phyloP scores from a whole-genome alignment of 1,284 basidiomycete species.

The Agroathelia rolfsii region DNA sequence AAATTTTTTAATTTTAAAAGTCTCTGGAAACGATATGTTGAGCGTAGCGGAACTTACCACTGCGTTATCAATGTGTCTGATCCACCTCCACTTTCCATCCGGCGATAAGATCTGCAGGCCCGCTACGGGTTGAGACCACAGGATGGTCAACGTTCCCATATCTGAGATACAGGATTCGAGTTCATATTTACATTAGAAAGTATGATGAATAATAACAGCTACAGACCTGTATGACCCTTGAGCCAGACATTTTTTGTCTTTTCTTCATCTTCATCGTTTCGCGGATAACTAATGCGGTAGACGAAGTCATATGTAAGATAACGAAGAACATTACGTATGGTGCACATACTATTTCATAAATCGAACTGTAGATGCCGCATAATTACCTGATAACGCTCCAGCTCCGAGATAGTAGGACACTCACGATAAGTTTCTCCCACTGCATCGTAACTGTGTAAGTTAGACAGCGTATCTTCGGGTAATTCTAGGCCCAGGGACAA shows the following conservation, averaged over 20 bases:
- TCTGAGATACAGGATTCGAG: constrained; percentile 33
- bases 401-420: too few relatives aligned
- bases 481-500: constrained; percentile 22
- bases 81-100: constrained; percentile 48
- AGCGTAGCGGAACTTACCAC: constrained; percentile 35
- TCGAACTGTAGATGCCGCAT: constrained; percentile 21
- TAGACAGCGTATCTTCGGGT: constrained; percentile 23
- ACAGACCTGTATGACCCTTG: constrained; percentile 49
- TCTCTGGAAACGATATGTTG: too few relatives aligned
- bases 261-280: constrained; percentile 40
- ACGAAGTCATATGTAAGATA: too few relatives aligned
- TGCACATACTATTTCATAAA: constrained; percentile 26
- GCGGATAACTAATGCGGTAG: constrained; percentile 25
- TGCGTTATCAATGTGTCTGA: constrained; percentile 49
- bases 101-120: constrained; percentile 45
- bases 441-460: constrained; percentile 17
- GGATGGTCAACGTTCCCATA: constrained; percentile 45
- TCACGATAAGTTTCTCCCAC: constrained; percentile 20
- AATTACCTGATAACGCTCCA: constrained; percentile 6
- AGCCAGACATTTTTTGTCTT: constrained; percentile 49
- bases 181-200: not conserved
- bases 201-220: not conserved
- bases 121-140: constrained; percentile 53
- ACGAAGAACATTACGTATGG: not conserved
- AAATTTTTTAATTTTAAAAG: too few relatives aligned